Base-by-base conservation (phyloP, 148 eudicot genomes). In the Silene conica region DNA sequence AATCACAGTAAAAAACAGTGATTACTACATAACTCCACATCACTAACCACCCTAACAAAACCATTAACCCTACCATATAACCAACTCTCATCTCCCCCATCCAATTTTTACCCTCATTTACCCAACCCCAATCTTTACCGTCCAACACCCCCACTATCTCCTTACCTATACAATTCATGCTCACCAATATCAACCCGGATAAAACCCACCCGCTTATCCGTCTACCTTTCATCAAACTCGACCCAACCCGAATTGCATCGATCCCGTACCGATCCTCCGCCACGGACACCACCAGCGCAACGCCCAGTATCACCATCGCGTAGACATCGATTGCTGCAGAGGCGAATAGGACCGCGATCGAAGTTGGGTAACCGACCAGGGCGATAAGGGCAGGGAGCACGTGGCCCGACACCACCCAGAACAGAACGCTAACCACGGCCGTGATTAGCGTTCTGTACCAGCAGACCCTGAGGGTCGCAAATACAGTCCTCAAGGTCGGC, bases 181-280 rank as follows among this genome's bases (percentile, higher is more conserved):
- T 65, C 60, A 61, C 8, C 72, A n/a, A 15, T 2, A 19, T 8
- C 68, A 46, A 54, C 25, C 80, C 80, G 34, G 48, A 34, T 4
- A 87, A 57, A 19, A 71, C 22, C 82, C 81, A 78, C 66, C 88
- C 88, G 15, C 46, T 28, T 13, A 78, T 23, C 75, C 80, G 75
- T 38, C 76, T 84, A 10, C 90, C 88, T 73, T 77, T 83, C 59
- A 85, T 76, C 67, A 87, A 76, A 1, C 23, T 48, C 23, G 43
- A 67, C 67, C 82, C 88, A 64, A 21, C 72, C 64, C 73, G 72
- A 0, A 87, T 22, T 15, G 89, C 86, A 6, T 73, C 77, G 14
- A 78, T 0, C 69, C 89, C 86, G 15, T 14, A 76, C 52, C 78
- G 23, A 23, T 86, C 82, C 66, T 86, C 87, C 7, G 75, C 57